Evolutionary conservation across 768 basidiomycete genomes (phyloP).

Genomic region (Cyclocybe cylindracea): DNA sequence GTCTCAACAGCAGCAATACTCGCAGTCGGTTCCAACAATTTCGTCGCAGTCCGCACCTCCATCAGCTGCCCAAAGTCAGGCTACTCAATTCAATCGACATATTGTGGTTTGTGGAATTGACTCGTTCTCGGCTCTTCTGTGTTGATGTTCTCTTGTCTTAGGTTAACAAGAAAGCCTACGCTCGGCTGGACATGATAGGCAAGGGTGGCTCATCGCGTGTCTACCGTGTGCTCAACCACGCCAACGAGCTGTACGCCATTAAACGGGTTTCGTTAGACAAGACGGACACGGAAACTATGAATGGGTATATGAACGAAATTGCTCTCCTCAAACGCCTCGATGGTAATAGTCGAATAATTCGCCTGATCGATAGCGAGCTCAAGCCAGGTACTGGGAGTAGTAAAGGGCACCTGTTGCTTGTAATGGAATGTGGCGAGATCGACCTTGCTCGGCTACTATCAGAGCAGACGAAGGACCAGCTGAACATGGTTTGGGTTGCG

Average conservation of each 20-base stretch:
- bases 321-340: constrained; percentile 89
- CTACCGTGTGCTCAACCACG: constrained; percentile 80
- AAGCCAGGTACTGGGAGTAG: constrained; percentile 68
- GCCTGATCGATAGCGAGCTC: constrained; percentile 88
- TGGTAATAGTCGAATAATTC: constrained; percentile 91
- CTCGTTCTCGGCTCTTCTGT: not conserved
- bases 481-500: constrained; percentile 93
- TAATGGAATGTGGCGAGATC: constrained; percentile 97
- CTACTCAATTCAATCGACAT: constrained; percentile 40
- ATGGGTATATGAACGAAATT: constrained; percentile 96
- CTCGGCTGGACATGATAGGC: constrained; percentile 86
- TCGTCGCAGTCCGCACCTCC: constrained; percentile 29
- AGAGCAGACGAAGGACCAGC: constrained; percentile 79
- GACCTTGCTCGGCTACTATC: constrained; percentile 84
- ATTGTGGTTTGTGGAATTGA: constrained; percentile 34
- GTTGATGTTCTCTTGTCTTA: constrained; percentile 18
- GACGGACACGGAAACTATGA: constrained; percentile 86
- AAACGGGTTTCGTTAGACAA: constrained; percentile 92
- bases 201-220: constrained; percentile 96
- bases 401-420: constrained; percentile 77
- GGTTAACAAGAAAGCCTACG: constrained; percentile 85
- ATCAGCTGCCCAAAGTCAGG: constrained; percentile 20
- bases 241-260: constrained; percentile 82
- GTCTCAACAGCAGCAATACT: constrained; percentile 27
- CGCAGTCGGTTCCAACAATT: constrained; percentile 32